Evolutionary conservation across 1,284 basidiomycete genomes (phyloP).

Genomic region (Porogramme epimiltina): DNA sequence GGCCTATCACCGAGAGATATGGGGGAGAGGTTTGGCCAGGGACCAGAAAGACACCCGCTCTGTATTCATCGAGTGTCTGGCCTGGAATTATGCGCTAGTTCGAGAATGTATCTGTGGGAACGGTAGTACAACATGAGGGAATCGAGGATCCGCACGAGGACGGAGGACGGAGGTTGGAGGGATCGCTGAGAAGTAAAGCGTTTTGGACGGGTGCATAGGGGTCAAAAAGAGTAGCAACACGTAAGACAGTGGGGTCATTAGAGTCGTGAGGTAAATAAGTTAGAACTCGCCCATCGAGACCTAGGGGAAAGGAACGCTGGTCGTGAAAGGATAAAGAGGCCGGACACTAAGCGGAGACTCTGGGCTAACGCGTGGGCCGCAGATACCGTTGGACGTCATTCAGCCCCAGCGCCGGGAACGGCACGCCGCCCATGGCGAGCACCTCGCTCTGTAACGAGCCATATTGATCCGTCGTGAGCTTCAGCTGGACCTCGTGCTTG

Average conservation of each 20-base stretch:
- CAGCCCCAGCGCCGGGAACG: slow-evolving; percentile 45
- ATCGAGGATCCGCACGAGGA: too few relatives aligned
- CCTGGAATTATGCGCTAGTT: too few relatives aligned
- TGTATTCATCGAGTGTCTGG: too few relatives aligned
- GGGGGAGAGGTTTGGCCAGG: too few relatives aligned
- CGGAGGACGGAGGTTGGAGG: too few relatives aligned
- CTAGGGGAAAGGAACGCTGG: not conserved
- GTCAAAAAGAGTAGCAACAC: not conserved
- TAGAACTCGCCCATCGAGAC: slow-evolving; percentile 3
- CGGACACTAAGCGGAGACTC: not conserved
- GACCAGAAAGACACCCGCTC: too few relatives aligned
- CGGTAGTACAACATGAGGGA: too few relatives aligned
- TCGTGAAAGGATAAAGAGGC: not conserved
- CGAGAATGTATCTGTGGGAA: too few relatives aligned
- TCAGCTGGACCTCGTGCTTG: slow-evolving; percentile 39
- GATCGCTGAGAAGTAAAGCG: too few relatives aligned
- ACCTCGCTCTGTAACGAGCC: slow-evolving; percentile 42
- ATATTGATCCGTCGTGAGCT: slow-evolving; percentile 46
- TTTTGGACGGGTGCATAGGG: not conserved
- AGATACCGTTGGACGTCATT: slow-evolving; percentile 22
- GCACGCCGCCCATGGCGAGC: slow-evolving; percentile 39
- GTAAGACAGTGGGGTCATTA: slow-evolving; percentile 2
- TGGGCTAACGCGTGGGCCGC: not conserved
- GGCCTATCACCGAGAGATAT: too few relatives aligned
- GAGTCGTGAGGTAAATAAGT: slow-evolving; percentile 13